Evolutionary conservation across 176 grass and related monocot species (phyloP), one percentile per base, ranked within the genome.

Genomic region (Aegilops speltoides): DNA sequence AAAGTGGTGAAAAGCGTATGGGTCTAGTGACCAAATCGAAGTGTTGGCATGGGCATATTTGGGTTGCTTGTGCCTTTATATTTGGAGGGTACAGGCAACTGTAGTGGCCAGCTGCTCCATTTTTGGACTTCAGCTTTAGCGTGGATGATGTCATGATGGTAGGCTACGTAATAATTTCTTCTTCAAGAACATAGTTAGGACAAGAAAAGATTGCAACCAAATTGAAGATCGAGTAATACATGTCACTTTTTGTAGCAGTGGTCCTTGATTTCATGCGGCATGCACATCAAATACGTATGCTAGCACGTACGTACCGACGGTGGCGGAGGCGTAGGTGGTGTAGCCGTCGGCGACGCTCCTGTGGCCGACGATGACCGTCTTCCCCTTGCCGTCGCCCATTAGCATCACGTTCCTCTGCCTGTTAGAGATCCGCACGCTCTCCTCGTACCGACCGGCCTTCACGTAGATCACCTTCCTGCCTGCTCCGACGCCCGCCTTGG

Each of bases 311-410:
- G 16, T 89, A 98, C 95, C 93, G 52, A 98, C 91, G 15, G 96
- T 98, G 43, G 95, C 95, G 34, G 93, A 89, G 24, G 82, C 71
- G 22, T 83, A 93, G 56, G 86, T 93, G 83, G 80, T 95, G 32
- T 75, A 93, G 34, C 95, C 91, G 40, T 74, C 89, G 31, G 34
- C 86, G 50, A 31, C 87, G 78, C 76, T 98, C 67, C 66, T 87
- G 77, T 81, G 31, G 2, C 91, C 90, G 13, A 85, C 84, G 89
- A 98, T 87, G 91, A 98, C 33, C 4, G 93, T 95, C 81, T 92
- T 93, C 61, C 86, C 91, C 88, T 95, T 95, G 16, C 96, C 96
- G 31, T 95, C 96, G 3, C 96, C 96, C 84, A 98, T 78, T 31
- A 98, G 78, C 89, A 91, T 95, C 61, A 98, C 91, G 69, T 92